Evolutionary conservation across 192 early-diverging fungal genomes (phyloP), one percentile per base, ranked within the genome.

Genomic region (Umbelopsis sp.): DNA sequence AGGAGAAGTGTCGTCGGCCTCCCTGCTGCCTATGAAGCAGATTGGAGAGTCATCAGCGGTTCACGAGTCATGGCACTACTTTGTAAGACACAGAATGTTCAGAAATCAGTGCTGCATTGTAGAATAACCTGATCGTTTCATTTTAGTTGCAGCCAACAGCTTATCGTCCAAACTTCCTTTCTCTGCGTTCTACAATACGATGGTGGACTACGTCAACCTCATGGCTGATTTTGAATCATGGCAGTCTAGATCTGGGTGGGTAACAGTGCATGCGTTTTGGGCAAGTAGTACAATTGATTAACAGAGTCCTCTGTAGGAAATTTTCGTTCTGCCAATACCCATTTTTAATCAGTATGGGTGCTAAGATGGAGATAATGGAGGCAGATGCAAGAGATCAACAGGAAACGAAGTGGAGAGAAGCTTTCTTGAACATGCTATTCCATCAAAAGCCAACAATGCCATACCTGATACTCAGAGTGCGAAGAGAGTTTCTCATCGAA

Each of bases 31-130:
- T 96, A 98, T 76, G 90, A 92, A 77, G 85, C 87, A 16, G 96
- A 98, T 77, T 96, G 95, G 90, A 86, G 90, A 47, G 87, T 96
- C 43, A 83, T 84, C 50, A 88, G 93, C 21, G 96, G 95, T 0
- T 89, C 96, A 36, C 83, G 92, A 24, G 88, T 95, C 29, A 97
- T 98, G 96, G 91, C 93, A 12, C 82, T 98, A 12, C 81, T 97
- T 34, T 91, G 91, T 91, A 85, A 66, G 85, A 1, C 4, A 50
- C 24, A 6, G 4, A 14, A 10, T 21, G 51, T 24, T 29, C 4
- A 52, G 2, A 11, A 38, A 29, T n/a, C n/a, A 53, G n/a, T 4
- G n/a, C 38, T 17, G 34, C 17, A 14, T 45, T 32, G 4, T 22
- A 36, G 3, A 41, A 31, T 52, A 34, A 66, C 16, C 24, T 10